Evolutionary conservation across 164 flowering plant species (phyloP), one percentile per base, ranked within the genome.

Genomic region (Vitis cinerea): DNA sequence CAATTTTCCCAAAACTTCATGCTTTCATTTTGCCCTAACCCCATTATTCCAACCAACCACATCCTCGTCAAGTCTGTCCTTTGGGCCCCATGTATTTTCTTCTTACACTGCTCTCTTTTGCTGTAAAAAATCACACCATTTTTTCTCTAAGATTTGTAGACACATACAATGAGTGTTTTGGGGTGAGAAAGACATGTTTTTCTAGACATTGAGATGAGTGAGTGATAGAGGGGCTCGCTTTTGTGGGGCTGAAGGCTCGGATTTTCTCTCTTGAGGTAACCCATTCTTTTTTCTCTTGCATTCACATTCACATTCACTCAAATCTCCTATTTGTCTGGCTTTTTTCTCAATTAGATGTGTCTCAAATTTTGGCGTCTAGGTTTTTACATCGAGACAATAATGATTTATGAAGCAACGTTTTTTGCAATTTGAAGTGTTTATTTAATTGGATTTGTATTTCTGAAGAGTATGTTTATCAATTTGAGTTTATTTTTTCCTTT

Each of bases 41-140:
- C 27, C 2, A 23, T 1, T 23, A 23, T 23, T 23, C 27, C 63
- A 12, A 10, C 64, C 77, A 67, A 63, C 47, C 55, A 70, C 10
- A 61, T 53, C 75, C 67, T 70, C 67, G 57, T 77, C 72, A 73
- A 75, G 69, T 78, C 77, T 61, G 76, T 74, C 65, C 71, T 64
- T 52, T 68, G 71, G 80, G 77, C 17, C 79, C 76, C 74, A 55
- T 48, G 37, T 60, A 63, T 44, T 13, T 52, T 66, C 52, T 65
- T 19, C 63, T 76, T 67, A 73, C 75, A 78, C 65, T 64, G 68
- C 63, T 74, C 49, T 72, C 56, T 62, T 61, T 59, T 68, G 17
- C 44, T 30, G 51, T 69, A 65, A 58, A 47, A 59, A 56, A 44
- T 71, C 65, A 29, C 14, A 49, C 66, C 27, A 23, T 23, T 23